phyloP scores from a whole-genome alignment of 371 early-diverging fungal genomes.

The Coemansia linderi region DNA sequence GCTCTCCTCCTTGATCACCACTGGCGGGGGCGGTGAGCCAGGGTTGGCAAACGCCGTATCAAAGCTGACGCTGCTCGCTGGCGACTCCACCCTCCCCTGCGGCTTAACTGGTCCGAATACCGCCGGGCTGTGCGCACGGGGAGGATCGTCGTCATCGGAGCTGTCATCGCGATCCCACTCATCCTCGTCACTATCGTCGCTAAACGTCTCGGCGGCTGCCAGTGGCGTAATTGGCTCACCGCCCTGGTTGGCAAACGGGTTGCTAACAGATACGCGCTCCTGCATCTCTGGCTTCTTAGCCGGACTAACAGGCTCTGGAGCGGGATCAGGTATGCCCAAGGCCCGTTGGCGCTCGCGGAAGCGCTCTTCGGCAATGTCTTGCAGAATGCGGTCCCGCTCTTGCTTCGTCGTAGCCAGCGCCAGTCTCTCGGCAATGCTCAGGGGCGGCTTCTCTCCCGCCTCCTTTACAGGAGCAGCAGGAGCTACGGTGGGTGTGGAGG shows the following conservation, averaged over 20 bases:
- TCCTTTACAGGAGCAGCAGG: background rate
- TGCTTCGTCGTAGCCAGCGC: constrained; percentile 30
- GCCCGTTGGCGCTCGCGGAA: constrained; percentile 54
- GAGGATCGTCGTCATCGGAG: constrained; percentile 33
- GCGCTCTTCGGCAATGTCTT: constrained; percentile 53
- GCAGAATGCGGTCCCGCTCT: constrained; percentile 41
- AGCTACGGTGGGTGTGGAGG: background rate
- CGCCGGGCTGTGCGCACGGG: background rate
- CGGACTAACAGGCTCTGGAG: background rate
- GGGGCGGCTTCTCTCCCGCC: background rate
- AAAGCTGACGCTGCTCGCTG: constrained; percentile 34
- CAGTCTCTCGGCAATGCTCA: constrained; percentile 36
- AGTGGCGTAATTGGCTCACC: constrained; percentile 6
- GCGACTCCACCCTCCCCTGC: background rate
- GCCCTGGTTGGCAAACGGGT: constrained; percentile 26
- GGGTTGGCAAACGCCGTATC: constrained; percentile 47
- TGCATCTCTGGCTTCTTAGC: background rate
- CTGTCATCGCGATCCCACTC: constrained; percentile 50
- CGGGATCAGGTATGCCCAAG: constrained; percentile 30
- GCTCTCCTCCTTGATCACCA: constrained; percentile 25
- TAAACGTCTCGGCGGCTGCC: background rate
- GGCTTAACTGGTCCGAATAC: background rate
- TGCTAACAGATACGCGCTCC: constrained; percentile 10
- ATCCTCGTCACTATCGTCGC: constrained; percentile 29
- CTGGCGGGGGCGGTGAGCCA: background rate